A percentile compares a stretch with the other conserved stretches of the same genome.
phyloP scores from a whole-genome alignment of 805 yeast genomes.

The Wickerhamomyces silvicola region DNA sequence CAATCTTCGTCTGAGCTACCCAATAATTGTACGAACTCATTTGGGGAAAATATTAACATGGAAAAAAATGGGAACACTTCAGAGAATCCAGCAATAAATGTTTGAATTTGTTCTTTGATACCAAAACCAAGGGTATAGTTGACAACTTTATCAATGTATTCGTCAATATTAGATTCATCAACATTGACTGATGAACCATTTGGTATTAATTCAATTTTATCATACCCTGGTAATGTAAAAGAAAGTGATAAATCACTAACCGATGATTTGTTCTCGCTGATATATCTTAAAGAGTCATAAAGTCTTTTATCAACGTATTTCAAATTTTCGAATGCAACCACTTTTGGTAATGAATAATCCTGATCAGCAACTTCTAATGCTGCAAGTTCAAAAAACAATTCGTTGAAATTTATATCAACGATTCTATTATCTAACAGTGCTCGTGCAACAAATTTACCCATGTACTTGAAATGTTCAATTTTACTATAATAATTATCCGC shows the following conservation, averaged over 20 bases:
- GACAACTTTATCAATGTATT: conserved; percentile 50
- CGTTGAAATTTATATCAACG: conserved; percentile 73
- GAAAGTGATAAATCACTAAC: conserved; percentile 52
- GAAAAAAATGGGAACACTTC: conserved; percentile 75
- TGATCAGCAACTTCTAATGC: conserved; percentile 26
- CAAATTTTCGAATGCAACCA: conserved; percentile 25
- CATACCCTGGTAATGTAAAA: conserved; percentile 75
- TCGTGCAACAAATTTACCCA: conserved; percentile 84
- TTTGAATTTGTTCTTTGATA: conserved; percentile 51
- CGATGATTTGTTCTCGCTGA: conserved; percentile 36
- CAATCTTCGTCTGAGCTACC: conserved; percentile 88
- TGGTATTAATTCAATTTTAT: conserved; percentile 47
- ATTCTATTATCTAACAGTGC: conserved; percentile 84
- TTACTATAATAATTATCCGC: conserved; percentile 34
- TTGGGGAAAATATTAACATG: conserved; percentile 61
- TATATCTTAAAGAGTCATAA: conserved; percentile 48
- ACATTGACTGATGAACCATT: conserved; percentile 50
- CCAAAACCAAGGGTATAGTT: conserved; percentile 61
- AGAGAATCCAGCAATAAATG: conserved; percentile 77
- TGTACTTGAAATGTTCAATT: conserved; percentile 47
- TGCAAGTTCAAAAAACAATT: conserved; percentile 59
- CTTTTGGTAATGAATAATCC: conserved; percentile 4
- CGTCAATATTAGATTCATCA: conserved; percentile 44
- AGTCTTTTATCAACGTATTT: conserved; percentile 50
- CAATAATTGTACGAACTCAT: conserved; percentile 63